Conservation (phyloP, 768 basidiomycete species). For the Podaxis sp. region DNA sequence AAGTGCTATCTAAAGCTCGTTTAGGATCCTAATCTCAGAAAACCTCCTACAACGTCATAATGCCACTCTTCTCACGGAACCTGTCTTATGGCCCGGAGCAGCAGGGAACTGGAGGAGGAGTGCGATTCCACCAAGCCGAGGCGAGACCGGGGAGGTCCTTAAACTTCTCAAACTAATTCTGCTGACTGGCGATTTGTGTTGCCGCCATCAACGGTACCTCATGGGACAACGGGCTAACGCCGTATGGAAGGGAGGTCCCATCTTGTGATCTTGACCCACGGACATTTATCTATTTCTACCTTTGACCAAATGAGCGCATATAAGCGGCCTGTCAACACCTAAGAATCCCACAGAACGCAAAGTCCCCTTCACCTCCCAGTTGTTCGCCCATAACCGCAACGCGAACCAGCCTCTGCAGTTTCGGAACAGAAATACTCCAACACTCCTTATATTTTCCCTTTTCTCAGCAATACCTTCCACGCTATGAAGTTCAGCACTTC, state of each 20-base stretch:
- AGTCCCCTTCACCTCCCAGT: not conserved
- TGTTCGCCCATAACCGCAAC: not conserved
- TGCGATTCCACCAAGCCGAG: not conserved
- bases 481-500: slow-evolving; percentile 5
- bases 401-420: not conserved
- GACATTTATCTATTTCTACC: slow-evolving; percentile 13
- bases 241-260: slow-evolving; percentile 5
- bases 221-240: slow-evolving; percentile 14
- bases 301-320: not conserved
- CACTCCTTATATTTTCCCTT: slow-evolving; percentile 4
- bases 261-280: slow-evolving; percentile 11
- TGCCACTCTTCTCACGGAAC: not conserved
- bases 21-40: not conserved
- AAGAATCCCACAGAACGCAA: not conserved
- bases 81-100: not conserved
- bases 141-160: not conserved
- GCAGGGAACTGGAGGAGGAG: not conserved
- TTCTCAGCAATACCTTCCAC: not conserved
- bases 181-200: not conserved
- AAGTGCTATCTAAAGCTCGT: too few relatives aligned
- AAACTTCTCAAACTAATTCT: not conserved
- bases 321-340: slow-evolving; percentile 12
- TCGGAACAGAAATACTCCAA: not conserved
- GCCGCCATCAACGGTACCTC: slow-evolving; percentile 13
- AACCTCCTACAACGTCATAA: not conserved